Evolutionary conservation across 2,329 filamentous ascomycete genomes (phyloP).

Genomic region (Plenodomus lindquistii): DNA sequence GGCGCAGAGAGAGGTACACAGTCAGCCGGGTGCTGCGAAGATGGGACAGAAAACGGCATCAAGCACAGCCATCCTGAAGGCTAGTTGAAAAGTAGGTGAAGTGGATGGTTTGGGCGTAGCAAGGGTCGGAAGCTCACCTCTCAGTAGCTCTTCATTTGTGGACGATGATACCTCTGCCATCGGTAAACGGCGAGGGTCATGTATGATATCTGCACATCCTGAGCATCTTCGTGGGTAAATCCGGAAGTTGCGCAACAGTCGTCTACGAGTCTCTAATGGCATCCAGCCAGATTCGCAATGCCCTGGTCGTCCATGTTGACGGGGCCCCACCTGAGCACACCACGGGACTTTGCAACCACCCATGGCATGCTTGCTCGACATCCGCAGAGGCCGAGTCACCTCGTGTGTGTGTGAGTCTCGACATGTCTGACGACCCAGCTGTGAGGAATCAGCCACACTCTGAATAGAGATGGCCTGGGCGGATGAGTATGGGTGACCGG

Average conservation of each 20-base stretch:
- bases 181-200: slow-evolving; percentile 23
- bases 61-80: slow-evolving; percentile 43
- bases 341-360: slow-evolving; percentile 1
- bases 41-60: slow-evolving; percentile 32
- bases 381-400: slow-evolving; percentile 12
- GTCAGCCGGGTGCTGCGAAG: slow-evolving; percentile 39
- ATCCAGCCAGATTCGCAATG: slow-evolving; percentile 7
- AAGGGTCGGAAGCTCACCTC: slow-evolving; percentile 32
- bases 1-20: slow-evolving; percentile 39
- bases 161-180: slow-evolving; percentile 25
- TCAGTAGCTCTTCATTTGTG: slow-evolving; percentile 39
- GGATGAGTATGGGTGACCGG: slow-evolving; percentile 14
- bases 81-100: slow-evolving; percentile 30
- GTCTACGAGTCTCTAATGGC: slow-evolving; percentile 5
- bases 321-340: slow-evolving; percentile 16
- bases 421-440: slow-evolving; percentile 32
- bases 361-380: neutral
- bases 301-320: slow-evolving; percentile 16
- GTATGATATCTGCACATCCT: slow-evolving; percentile 22
- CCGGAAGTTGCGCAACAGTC: slow-evolving; percentile 12
- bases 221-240: slow-evolving; percentile 14
- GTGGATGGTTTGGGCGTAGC: slow-evolving; percentile 33
- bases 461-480: slow-evolving; percentile 22
- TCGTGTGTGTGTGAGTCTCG: slow-evolving; percentile 24
- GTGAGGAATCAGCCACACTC: slow-evolving; percentile 30